Evolutionary conservation across 148 eudicot genomes (phyloP).

Genomic region (Rhododendron mucronatum): DNA sequence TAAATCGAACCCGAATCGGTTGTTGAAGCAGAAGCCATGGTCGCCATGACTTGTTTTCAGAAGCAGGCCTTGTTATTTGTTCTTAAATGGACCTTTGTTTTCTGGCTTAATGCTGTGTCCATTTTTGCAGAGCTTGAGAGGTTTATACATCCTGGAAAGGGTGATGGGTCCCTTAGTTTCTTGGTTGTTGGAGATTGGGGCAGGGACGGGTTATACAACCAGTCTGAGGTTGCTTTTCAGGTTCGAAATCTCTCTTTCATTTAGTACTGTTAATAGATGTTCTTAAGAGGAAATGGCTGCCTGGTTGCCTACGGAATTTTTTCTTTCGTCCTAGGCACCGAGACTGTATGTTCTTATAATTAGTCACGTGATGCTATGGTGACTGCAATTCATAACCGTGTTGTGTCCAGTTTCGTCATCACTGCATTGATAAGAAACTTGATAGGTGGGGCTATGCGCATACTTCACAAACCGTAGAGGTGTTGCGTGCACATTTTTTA

Average conservation of each 20-base stretch:
- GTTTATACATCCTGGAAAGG: slow-evolving; percentile 4
- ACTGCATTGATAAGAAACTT: no score
- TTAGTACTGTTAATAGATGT: background rate
- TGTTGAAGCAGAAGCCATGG: background rate
- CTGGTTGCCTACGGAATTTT: background rate
- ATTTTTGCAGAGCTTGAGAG: slow-evolving; percentile 12
- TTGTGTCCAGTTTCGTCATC: no score
- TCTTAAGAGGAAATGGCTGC: background rate
- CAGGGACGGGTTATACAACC: slow-evolving; percentile 24
- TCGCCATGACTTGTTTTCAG: background rate
- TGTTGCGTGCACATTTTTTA: no score
- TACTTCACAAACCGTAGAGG: no score
- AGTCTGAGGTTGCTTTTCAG: slow-evolving; percentile 27
- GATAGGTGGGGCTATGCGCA: no score
- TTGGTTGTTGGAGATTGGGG: slow-evolving; percentile 42
- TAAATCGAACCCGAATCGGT: background rate
- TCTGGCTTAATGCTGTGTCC: background rate
- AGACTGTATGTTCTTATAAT: background rate
- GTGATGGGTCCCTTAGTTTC: slow-evolving; percentile 22
- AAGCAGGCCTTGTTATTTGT: background rate
- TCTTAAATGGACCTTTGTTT: background rate
- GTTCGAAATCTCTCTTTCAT: background rate
- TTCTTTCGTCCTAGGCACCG: background rate
- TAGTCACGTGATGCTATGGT: background rate
- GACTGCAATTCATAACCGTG: no score